These are phyloP conservation scores for Penicillium paxilli DNA, from an alignment of 495 filamentous ascomycete species.

Conservation along the genomic window DNA sequence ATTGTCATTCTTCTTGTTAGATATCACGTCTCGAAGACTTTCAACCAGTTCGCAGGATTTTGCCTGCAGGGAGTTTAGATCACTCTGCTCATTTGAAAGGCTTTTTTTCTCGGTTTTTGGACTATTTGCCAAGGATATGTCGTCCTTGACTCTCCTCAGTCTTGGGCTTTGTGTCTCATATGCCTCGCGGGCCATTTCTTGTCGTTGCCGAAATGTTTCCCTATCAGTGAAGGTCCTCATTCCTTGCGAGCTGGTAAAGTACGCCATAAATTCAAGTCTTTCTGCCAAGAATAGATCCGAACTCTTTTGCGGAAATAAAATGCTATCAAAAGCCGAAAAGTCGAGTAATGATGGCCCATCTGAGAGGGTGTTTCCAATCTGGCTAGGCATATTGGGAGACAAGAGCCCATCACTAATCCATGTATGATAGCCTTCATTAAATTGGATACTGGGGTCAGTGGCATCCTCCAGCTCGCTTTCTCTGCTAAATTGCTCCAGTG, in stretches of 20 bases:
- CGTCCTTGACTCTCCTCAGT: neutral
- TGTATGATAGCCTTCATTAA: neutral
- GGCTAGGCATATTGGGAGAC: no score
- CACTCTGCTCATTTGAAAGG: neutral
- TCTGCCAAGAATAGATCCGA: conserved; percentile 20
- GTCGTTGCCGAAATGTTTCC: conserved; percentile 16
- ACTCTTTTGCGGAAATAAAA: conserved; percentile 9
- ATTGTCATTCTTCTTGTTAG: conserved; percentile 7
- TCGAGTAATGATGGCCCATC: conserved; percentile 12
- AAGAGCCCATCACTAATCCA: neutral
- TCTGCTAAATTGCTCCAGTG: neutral
- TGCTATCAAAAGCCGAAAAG: conserved; percentile 20
- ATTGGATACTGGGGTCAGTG: neutral
- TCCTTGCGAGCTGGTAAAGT: conserved; percentile 26
- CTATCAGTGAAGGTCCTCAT: conserved; percentile 24
- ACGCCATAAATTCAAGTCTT: conserved; percentile 23
- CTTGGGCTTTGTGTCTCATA: neutral
- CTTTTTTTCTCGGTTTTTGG: neutral
- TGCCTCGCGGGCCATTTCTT: conserved; percentile 12
- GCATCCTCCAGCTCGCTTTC: neutral
- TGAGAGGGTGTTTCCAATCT: no score
- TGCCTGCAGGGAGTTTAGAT: conserved; percentile 1
- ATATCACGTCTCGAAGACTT: conserved; percentile 10
- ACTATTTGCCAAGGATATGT: neutral
- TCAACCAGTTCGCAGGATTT: conserved; percentile 16